Conservation (phyloP, 2,329 filamentous ascomycete genomes). For the Penicillium occitanis region DNA sequence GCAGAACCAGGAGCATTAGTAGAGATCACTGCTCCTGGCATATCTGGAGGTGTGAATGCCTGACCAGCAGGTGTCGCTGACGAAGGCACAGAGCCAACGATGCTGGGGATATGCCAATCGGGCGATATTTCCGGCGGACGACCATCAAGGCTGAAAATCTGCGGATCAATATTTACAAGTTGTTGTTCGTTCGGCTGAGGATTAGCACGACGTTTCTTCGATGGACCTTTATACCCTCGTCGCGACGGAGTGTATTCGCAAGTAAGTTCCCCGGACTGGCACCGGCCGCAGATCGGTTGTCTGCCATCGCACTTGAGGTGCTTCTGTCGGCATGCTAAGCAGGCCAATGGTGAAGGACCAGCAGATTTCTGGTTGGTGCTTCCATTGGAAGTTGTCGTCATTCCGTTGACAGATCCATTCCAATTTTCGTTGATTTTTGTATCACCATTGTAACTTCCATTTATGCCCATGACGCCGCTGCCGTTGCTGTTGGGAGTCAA, state of each 20-base stretch:
- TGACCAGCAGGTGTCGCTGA: constrained; percentile 23
- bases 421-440: constrained; percentile 5
- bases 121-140: constrained; percentile 38
- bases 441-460: not conserved
- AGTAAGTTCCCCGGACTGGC: constrained; percentile 56
- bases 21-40: not conserved
- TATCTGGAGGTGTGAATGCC: constrained; percentile 8
- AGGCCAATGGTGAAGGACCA: constrained; percentile 47
- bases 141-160: constrained; percentile 31
- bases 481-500: not conserved
- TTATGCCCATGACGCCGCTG: not conserved
- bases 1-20: not conserved
- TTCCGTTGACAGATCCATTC: not conserved
- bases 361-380: constrained; percentile 27
- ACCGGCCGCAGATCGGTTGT: constrained; percentile 66
- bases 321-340: constrained; percentile 53
- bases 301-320: constrained; percentile 76
- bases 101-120: constrained; percentile 37
- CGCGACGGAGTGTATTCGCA: constrained; percentile 74
- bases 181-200: constrained; percentile 45
- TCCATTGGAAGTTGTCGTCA: constrained; percentile 5
- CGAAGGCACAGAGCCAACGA: constrained; percentile 24
- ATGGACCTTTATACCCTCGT: constrained; percentile 70
- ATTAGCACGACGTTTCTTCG: constrained; percentile 48
- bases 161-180: constrained; percentile 50